These are phyloP conservation scores for Aspergillus panamensis DNA, from an alignment of 495 filamentous ascomycete genomes.

Conservation along the genomic window DNA sequence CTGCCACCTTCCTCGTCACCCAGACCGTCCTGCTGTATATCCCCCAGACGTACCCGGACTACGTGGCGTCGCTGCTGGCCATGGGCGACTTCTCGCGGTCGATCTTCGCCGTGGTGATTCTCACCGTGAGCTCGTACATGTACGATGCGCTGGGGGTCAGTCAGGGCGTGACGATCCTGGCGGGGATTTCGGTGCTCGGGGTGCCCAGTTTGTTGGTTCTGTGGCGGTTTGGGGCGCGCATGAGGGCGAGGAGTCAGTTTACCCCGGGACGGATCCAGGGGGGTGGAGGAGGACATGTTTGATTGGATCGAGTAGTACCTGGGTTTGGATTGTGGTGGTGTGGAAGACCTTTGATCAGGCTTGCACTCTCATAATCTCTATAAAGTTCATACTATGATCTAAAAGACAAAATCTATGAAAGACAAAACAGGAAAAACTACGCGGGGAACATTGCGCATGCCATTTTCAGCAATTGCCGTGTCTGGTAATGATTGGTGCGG, in stretches of 20 bases:
- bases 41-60: constrained; percentile 33
- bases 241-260: not conserved
- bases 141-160: constrained; percentile 47
- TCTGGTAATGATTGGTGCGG: too few species aligned
- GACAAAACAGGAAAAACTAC: too few species aligned
- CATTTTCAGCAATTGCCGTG: too few species aligned
- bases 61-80: constrained; percentile 45
- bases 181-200: not conserved
- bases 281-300: too few species aligned
- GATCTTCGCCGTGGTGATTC: constrained; percentile 43
- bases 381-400: too few species aligned
- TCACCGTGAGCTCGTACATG: constrained; percentile 50
- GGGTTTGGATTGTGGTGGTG: too few species aligned
- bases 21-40: constrained; percentile 43
- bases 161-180: not conserved
- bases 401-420: too few species aligned
- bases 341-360: too few species aligned
- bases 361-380: too few species aligned
- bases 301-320: too few species aligned
- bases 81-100: constrained; percentile 45
- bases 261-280: too few species aligned
- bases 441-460: too few species aligned
- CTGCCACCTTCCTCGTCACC: constrained; percentile 52
- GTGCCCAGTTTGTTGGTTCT: not conserved
- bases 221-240: not conserved